Percentiles rank a stretch among this genome's conserved stretches.
Evolutionary conservation across 306 rosid species (phyloP).

Genomic region (Ormosia semicastrata): DNA sequence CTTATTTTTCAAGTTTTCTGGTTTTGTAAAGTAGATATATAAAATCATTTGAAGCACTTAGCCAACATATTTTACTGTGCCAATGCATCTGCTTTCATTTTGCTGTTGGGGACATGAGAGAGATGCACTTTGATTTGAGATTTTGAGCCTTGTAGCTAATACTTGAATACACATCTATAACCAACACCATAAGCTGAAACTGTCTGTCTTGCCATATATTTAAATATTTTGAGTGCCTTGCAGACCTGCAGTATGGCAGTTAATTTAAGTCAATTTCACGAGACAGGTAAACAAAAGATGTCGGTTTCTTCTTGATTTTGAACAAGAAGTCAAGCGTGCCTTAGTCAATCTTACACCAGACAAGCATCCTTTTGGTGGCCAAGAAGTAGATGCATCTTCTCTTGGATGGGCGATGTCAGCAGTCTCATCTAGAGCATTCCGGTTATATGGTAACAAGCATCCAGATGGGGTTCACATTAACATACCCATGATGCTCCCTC

Average conservation of each 20-base stretch:
- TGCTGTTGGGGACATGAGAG: slow-evolving; percentile 15
- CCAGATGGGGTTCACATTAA: slow-evolving; percentile 42
- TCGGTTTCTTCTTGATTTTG: slow-evolving; percentile 91
- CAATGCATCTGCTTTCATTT: slow-evolving; percentile 8
- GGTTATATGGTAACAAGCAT: slow-evolving; percentile 62
- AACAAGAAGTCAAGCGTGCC: slow-evolving; percentile 53
- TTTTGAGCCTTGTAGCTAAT: background rate
- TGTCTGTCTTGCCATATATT: background rate
- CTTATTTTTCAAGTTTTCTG: background rate
- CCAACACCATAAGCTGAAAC: slow-evolving; percentile 8
- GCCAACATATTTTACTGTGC: background rate
- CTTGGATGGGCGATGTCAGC: slow-evolving; percentile 99
- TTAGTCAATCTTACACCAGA: slow-evolving; percentile 51
- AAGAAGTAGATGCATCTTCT: slow-evolving; percentile 82
- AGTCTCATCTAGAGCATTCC: slow-evolving; percentile 90
- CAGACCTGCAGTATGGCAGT: background rate
- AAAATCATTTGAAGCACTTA: slow-evolving; percentile 1
- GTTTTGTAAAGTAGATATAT: background rate
- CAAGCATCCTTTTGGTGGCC: slow-evolving; percentile 82
- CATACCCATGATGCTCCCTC: slow-evolving; percentile 95
- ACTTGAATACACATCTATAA: background rate
- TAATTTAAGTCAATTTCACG: slow-evolving; percentile 26
- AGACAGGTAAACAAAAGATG: slow-evolving; percentile 93
- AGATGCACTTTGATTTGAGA: background rate
- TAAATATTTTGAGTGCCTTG: background rate